Base-by-base conservation (phyloP, 805 yeast species). In the Tetrapisispora fleetii region DNA sequence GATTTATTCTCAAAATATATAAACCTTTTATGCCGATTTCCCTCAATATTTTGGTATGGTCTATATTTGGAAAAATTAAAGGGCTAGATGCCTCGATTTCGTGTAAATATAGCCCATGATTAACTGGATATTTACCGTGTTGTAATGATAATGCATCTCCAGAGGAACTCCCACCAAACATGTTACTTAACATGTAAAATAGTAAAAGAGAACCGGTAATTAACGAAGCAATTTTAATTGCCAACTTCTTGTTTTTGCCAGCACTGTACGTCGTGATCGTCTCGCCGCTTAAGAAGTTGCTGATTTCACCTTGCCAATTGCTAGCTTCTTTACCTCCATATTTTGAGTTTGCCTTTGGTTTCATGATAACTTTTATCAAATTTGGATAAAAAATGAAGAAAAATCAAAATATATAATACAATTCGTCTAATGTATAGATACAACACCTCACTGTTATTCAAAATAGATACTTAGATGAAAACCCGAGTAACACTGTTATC, bases 31-130 rank as follows among this genome's bases (percentile, higher is more conserved):
- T 63, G 1, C 80, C 76, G 45, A 84, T 59, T 50, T 80, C 81
- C 54, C 78, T 76, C 51, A 85, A 69, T 21, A 74, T 62, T 0
- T 80, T 77, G 4, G 85, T 81, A 57, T 84, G 81, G 54, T 84
- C 89, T 36, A 83, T 73, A n/a, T 79, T 76, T n/a, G 93, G 93
- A 58, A 76, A 84, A 14, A 85, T 81, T 58, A 78, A 73, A 37
- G 73, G 70, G 18, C 79, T 72, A 13, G 70, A 64, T 16, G 83
- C 75, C 21, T 38, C 71, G 27, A 79, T 69, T 49, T 75, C 78
- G 40, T 70, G 60, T 16, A 59, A 56, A 55, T 71, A 74, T 37
- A 70, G 61, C 0, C 81, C 80, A 56, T 74, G 80, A 17, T 55
- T 55, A 24, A 55, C 51, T 3, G 71, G 68, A 37, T 60, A 57